These are phyloP conservation scores for Carex parvula DNA, from an alignment of 176 grass and related monocot species.

Conservation along the genomic window DNA sequence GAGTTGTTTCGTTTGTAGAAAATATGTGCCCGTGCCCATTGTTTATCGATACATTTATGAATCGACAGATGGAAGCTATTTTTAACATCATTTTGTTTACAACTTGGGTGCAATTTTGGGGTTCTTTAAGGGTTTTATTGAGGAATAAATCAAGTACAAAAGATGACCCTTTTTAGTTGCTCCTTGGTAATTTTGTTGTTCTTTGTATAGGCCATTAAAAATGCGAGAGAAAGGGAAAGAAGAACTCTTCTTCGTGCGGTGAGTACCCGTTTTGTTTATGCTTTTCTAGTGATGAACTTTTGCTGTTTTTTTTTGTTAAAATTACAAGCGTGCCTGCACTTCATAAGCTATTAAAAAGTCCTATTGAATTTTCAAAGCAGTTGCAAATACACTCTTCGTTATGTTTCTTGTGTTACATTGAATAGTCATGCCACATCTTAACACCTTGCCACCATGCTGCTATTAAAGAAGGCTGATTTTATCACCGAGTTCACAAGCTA, in stretches of 20 bases:
- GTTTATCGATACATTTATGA: neutral
- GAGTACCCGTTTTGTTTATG: constrained; percentile 31
- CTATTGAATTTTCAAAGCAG: neutral
- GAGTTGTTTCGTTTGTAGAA: neutral
- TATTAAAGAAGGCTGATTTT: neutral
- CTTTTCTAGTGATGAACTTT: constrained; percentile 1
- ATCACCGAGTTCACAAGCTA: neutral
- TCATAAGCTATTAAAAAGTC: neutral
- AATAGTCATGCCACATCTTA: neutral
- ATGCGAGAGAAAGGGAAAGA: constrained; percentile 76
- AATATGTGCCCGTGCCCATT: neutral
- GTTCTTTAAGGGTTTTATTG: constrained; percentile 34
- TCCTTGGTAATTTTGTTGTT: constrained; percentile 2
- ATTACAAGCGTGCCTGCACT: neutral
- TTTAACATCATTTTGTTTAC: neutral
- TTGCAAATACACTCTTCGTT: neutral
- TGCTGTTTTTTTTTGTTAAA: constrained; percentile 2
- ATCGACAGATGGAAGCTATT: neutral
- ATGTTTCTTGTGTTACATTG: neutral
- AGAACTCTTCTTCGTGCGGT: constrained; percentile 85
- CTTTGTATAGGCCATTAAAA: constrained; percentile 63
- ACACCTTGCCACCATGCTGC: neutral
- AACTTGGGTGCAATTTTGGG: neutral
- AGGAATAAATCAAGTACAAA: constrained; percentile 45
- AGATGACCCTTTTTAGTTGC: neutral